Evolutionary conservation across 2,329 filamentous ascomycete genomes (phyloP), one percentile per base, ranked within the genome.

Genomic region (Biscogniauxia marginata): DNA sequence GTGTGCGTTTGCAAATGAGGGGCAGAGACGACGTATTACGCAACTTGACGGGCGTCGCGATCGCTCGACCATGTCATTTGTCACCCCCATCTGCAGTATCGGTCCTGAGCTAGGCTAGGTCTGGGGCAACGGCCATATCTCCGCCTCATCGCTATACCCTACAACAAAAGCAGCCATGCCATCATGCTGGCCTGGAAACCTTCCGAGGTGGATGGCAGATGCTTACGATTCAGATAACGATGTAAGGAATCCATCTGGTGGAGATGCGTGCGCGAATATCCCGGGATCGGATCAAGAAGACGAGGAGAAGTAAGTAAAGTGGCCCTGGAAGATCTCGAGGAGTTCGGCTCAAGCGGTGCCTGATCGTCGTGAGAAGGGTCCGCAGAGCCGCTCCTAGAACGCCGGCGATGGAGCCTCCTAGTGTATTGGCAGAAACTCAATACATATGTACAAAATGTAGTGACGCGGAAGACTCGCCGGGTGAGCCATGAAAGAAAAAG

Each of bases 71-170:
- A 39, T 39, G 30, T 55, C 46, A 39, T 52, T 52, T 55, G 39
- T 47, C 23, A 59, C 55, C 23, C 57, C 57, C 60, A n/a, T 62
- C 60, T 58, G 60, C 60, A 56, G 60, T 61, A 55, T 61, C 56
- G 61, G 57, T 55, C 57, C 59, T 49, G n/a, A 22, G 46, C 21
- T 49, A 49, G 46, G 23, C 18, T 25, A 49, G 25, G 22, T 30
- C 21, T 49, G 46, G 46, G 46, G 46, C 16, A 49, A n/a, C 46
- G 22, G 46, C 25, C 19, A 25, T 22, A 34, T 21, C 19, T 43
- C 24, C 44, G 44, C 18, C 18, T 46, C 16, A 46, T 46, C 20
- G 18, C 16, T 46, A 46, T 20, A 16, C 30, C 30, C 16, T 34
- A 46, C 24, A 50, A 19, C 48, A 50, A 50, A 39, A 50, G 6